These are phyloP conservation scores for Thuja plicata DNA, from an alignment of 83 land plant genomes.

Conservation along the genomic window DNA sequence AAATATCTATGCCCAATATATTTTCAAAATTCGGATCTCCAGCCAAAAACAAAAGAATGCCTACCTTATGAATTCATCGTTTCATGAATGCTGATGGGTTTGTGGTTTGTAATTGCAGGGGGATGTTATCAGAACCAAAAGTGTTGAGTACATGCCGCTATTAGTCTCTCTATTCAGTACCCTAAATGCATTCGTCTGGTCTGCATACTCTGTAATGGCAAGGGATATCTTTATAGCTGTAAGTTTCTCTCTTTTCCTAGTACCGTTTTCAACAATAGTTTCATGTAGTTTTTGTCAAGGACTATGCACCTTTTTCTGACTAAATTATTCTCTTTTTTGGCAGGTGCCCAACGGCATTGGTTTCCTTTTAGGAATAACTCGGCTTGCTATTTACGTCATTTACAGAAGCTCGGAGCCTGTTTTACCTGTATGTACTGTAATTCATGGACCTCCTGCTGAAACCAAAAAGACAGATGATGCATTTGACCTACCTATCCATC, in stretches of 20 bases:
- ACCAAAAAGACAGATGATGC: not conserved
- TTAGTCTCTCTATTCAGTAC: not conserved
- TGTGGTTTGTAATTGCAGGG: not conserved
- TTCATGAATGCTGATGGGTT: not conserved
- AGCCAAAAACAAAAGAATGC: too few relatives aligned
- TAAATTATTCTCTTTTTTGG: too few relatives aligned
- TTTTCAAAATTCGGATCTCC: too few relatives aligned
- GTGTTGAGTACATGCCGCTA: constrained; percentile 12
- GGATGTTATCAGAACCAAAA: not conserved
- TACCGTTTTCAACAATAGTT: not conserved
- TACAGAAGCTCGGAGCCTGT: not conserved
- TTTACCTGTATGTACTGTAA: not conserved
- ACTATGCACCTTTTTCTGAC: not conserved
- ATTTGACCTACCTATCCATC: not conserved
- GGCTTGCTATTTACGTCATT: not conserved
- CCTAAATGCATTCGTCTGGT: not conserved
- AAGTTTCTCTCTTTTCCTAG: not conserved
- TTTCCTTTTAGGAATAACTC: not conserved
- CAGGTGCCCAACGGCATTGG: constrained; percentile 14
- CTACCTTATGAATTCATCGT: not conserved
- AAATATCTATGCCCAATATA: too few relatives aligned
- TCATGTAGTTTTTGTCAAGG: not conserved
- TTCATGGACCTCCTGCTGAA: not conserved
- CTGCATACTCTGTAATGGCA: not conserved
- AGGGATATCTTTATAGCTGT: constrained; percentile 8